Percentiles rank a stretch among this genome's conserved stretches.
phyloP scores from a whole-genome alignment of 2,329 filamentous ascomycete genomes.

The Neonectria neomacrospora region DNA sequence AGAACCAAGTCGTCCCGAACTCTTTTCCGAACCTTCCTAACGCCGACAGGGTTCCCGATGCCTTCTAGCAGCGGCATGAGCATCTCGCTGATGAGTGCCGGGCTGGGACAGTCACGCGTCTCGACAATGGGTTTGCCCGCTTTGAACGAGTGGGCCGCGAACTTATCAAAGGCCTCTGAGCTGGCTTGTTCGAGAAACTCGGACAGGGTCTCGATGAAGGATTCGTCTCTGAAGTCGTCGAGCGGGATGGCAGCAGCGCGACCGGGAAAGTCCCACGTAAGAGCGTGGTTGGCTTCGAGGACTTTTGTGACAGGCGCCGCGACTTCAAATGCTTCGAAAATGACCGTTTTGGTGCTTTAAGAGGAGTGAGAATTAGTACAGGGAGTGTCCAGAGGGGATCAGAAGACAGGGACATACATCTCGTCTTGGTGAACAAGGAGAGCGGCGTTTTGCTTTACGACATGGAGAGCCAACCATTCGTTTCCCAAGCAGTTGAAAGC shows the following conservation, averaged over 20 bases:
- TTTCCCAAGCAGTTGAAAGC: too few species aligned
- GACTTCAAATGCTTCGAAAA: constrained; percentile 69
- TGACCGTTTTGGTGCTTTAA: constrained; percentile 40
- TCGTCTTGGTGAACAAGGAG: too few species aligned
- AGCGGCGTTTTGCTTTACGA: too few species aligned
- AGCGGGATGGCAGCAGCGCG: constrained; percentile 59
- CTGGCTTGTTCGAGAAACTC: constrained; percentile 67
- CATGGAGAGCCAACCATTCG: too few species aligned
- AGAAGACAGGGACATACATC: too few species aligned
- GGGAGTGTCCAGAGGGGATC: too few species aligned
- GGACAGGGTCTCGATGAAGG: constrained; percentile 61
- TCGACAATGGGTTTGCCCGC: constrained; percentile 61
- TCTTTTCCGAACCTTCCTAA: constrained; percentile 62
- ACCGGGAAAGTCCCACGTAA: constrained; percentile 71
- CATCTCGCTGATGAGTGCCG: constrained; percentile 67
- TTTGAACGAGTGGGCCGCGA: constrained; percentile 64
- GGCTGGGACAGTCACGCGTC: constrained; percentile 66
- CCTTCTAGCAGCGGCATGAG: constrained; percentile 70
- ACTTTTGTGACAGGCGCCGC: constrained; percentile 64
- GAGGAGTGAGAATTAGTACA: not conserved
- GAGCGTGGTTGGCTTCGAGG: constrained; percentile 59
- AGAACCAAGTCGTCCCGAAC: constrained; percentile 72
- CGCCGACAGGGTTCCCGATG: constrained; percentile 54
- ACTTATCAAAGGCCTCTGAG: constrained; percentile 62
- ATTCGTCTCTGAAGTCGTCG: constrained; percentile 33